phyloP scores from a whole-genome alignment of 148 eudicot species.

The Bassia scoparia region DNA sequence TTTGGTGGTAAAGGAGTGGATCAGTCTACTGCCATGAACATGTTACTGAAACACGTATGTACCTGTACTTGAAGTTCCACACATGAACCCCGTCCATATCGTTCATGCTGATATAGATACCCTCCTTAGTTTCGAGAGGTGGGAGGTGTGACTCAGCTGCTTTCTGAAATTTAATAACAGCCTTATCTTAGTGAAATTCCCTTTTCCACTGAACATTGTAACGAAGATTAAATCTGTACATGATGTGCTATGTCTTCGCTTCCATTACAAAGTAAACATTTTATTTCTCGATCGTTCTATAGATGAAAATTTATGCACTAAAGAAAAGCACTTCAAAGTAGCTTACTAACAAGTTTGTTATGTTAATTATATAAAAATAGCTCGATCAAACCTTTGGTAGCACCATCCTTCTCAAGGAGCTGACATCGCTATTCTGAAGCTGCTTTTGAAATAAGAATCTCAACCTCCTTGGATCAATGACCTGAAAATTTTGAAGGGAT shows the following conservation, averaged over 20 bases:
- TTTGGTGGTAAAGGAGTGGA: not conserved
- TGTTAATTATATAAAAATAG: not conserved
- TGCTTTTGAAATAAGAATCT: conserved; percentile 66
- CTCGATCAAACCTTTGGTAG: conserved; percentile 66
- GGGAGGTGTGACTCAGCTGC: conserved; percentile 79
- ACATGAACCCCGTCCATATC: conserved; percentile 73
- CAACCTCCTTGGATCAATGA: conserved; percentile 48
- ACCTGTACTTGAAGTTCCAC: conserved; percentile 93
- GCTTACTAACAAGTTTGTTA: not conserved
- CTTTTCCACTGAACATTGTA: not conserved
- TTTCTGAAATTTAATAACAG: conserved; percentile 38
- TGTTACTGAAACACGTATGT: not conserved
- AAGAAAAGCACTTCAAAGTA: not conserved
- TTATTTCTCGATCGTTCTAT: not conserved
- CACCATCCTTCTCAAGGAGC: conserved; percentile 63
- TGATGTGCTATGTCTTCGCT: not conserved
- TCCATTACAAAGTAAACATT: not conserved
- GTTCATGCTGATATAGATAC: conserved; percentile 55
- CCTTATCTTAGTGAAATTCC: not conserved
- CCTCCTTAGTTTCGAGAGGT: conserved; percentile 56
- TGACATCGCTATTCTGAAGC: conserved; percentile 79
- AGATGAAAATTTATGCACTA: not conserved
- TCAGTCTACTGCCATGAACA: not conserved
- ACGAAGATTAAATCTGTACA: not conserved
- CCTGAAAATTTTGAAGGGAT: conserved; percentile 31